phyloP scores from a whole-genome alignment of 495 filamentous ascomycete genomes.

The Talaromyces borbonicus region DNA sequence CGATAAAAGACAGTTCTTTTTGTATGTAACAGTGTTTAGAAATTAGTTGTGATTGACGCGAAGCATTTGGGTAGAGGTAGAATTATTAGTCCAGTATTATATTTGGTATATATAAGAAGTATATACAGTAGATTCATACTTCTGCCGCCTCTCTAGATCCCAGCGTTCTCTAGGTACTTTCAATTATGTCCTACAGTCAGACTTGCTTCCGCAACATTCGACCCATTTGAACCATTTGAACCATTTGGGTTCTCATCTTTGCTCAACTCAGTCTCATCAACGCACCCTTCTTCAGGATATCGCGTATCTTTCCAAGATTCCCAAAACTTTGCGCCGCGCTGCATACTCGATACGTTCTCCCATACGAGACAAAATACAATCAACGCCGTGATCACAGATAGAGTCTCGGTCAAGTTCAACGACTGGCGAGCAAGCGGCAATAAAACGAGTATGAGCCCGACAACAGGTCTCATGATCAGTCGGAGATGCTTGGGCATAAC shows the following conservation, averaged over 20 bases:
- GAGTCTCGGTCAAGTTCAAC: constrained; percentile 16
- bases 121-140: too few species aligned
- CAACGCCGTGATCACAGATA: constrained; percentile 27
- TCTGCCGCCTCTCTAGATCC: too few species aligned
- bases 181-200: too few species aligned
- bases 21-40: not conserved
- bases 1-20: too few species aligned
- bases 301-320: constrained; percentile 24
- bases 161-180: too few species aligned
- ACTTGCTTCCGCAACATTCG: too few species aligned
- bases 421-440: constrained; percentile 21
- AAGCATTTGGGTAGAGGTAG: not conserved
- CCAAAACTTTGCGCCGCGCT: constrained; percentile 19
- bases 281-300: constrained; percentile 19
- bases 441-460: constrained; percentile 20
- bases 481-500: constrained; percentile 22
- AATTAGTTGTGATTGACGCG: too few species aligned
- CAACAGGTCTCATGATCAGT: constrained; percentile 23
- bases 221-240: too few species aligned
- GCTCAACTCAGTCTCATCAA: too few species aligned
- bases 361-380: constrained; percentile 22
- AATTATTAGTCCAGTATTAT: not conserved
- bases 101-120: not conserved
- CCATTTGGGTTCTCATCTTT: too few species aligned
- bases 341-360: constrained; percentile 26